Evolutionary conservation across 192 early-diverging fungal species (phyloP), one percentile per base, ranked within the genome.

Genomic region (Backusella tuberculispora): DNA sequence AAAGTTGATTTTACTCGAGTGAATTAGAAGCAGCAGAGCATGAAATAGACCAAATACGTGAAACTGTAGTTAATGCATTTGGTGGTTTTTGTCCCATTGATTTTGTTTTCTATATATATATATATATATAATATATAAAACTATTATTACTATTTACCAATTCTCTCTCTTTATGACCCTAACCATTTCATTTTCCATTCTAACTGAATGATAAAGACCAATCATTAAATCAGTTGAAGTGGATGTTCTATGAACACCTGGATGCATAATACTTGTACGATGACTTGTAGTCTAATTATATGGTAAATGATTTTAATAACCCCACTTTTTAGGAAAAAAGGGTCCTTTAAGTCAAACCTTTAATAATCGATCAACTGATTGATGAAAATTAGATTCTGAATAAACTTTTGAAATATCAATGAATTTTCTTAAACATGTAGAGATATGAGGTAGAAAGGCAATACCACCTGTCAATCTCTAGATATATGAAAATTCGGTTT

Each of bases 191-290:
- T 10, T 60, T 9, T 60, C 53, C 4, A 21, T 60, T 60, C 10
- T 60, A 5, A 60, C 53, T 13, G 53, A 60, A 21, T 60, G 53
- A 60, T 60, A 60, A 60, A 60, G 53, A n/a, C 53, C 53, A 60
- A 60, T 24, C 53, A 60, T 26, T 8, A 60, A 12, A 10, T 60
- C 21, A 12, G 53, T 60, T 60, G 53, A 60, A 26, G 53, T 60
- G 12, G 53, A 60, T 13, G 19, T 24, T 24, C 24, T 60, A 21
- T 60, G 53, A 21, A 26, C 26, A 24, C 53, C 24, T 24, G 53
- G 53, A 26, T 60, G 53, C 53, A 60, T 60, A 19, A 60, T 26
- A 26, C 9, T 24, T 9, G 53, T 60, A 26, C 21, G 53, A 13
- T 60, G 21, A 60, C 21, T 13, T 5, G 53, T 24, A 56, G 53